Conservation (phyloP, 2,329 filamentous ascomycete species). For the Diaporthe citriasiana region DNA sequence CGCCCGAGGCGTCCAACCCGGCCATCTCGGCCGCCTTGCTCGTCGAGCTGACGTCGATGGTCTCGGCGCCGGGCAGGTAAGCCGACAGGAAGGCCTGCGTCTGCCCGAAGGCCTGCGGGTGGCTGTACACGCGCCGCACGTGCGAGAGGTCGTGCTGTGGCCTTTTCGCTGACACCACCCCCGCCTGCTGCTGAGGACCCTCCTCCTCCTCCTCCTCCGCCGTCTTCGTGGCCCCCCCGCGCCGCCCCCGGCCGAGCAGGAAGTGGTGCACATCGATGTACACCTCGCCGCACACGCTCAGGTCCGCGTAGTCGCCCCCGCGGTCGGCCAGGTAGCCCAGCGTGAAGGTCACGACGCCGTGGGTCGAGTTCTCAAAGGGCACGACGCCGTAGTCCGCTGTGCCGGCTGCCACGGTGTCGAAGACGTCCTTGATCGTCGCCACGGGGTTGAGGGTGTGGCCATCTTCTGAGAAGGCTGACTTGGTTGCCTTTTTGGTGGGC, state of each 20-base stretch:
- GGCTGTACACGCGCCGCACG: conserved; percentile 86
- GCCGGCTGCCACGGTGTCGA: conserved; percentile 80
- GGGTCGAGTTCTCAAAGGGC: conserved; percentile 96
- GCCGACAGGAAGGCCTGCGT: conserved; percentile 81
- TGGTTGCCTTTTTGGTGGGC: conserved; percentile 49
- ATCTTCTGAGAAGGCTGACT: conserved; percentile 60
- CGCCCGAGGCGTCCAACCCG: conserved; percentile 68
- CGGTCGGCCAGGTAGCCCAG: conserved; percentile 90
- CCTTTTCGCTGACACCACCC: conserved; percentile 33
- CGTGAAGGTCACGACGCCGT: conserved; percentile 91
- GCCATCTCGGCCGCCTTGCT: conserved; percentile 87
- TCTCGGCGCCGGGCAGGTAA: conserved; percentile 80
- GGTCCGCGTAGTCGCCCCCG: conserved; percentile 71
- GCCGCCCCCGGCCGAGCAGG: conserved; percentile 71
- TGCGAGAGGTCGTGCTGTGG: conserved; percentile 62
- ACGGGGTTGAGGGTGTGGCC: conserved; percentile 65
- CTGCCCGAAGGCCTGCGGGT: conserved; percentile 96
- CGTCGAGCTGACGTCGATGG: conserved; percentile 87
- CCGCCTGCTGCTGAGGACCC: conserved; percentile 1
- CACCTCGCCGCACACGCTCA: conserved; percentile 84
- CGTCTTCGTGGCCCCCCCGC: conserved; percentile 39
- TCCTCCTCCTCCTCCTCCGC: conserved; percentile 21
- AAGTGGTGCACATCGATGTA: conserved; percentile 93
- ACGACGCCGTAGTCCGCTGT: conserved; percentile 81
- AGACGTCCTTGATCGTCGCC: conserved; percentile 77